Evolutionary conservation across 169 alveolate genomes (phyloP).

Genomic region (Perkinsus chesapeaki): DNA sequence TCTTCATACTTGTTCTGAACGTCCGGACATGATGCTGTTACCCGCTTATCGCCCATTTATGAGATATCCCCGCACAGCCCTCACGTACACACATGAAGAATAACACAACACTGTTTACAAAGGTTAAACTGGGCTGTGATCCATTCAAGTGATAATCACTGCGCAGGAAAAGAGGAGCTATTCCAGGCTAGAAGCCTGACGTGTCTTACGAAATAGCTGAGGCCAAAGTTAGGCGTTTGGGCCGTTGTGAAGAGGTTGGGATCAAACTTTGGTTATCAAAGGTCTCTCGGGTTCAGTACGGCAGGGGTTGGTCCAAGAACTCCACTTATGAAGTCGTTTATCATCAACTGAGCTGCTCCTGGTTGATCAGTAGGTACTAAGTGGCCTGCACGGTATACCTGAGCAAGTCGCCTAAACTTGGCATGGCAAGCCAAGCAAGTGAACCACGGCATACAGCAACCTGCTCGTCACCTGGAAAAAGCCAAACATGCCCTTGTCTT

Average conservation of each 20-base stretch:
- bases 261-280: too few species aligned
- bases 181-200: not conserved
- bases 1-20: too few species aligned
- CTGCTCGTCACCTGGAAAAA: not conserved
- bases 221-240: not conserved
- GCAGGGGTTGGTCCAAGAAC: not conserved
- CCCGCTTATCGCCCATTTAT: too few species aligned
- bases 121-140: not conserved
- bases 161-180: not conserved
- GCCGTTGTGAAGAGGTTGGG: too few species aligned
- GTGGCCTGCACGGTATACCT: not conserved
- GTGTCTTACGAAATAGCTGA: not conserved
- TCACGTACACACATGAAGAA: too few species aligned
- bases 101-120: not conserved
- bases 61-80: too few species aligned
- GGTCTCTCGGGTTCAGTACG: too few species aligned
- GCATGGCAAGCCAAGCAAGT: too few species aligned
- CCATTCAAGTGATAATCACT: not conserved
- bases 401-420: too few species aligned
- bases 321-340: not conserved
- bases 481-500: not conserved
- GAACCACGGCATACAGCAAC: not conserved
- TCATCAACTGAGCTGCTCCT: not conserved
- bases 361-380: not conserved
- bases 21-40: too few species aligned